Evolutionary conservation across 2,329 filamentous ascomycete genomes (phyloP), one percentile per base, ranked within the genome.

Genomic region (Phialophora expanda): DNA sequence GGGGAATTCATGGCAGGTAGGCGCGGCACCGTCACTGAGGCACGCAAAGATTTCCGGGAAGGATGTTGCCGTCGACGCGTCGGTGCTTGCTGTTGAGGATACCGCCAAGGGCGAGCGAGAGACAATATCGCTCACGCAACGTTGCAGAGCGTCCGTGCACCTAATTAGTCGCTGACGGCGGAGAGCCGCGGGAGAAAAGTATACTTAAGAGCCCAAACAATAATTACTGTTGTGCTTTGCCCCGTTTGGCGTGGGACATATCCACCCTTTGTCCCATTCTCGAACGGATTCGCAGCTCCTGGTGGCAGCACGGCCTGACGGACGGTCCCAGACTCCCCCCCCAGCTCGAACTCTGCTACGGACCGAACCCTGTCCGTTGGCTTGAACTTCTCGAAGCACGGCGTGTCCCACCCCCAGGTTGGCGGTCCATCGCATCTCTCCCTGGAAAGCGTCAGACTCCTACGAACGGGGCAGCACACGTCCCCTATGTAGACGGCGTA

Each of bases 151-250:
- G 17, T 44, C 38, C 38, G 26, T 50, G 56, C 56, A 46, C 22
- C 17, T 7, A 44, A n/a, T 20, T 59, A 53, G 58, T 51, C 32
- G 58, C 58, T 61, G 46, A 61, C 46, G 28, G 58, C 58, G 58
- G 58, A 61, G 46, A 61, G 58, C 58, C 58, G 58, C 58, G 54
- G 48, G 58, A 41, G 20, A 53, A 51, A 44, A 44, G 38, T 44
- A 44, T n/a, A n/a, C 24, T 24, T 24, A 2, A 24, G 3, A n/a
- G 38, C 17, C 12, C 17, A 44, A 44, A 44, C 38, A 44, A 44
- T n/a, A 44, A n/a, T 17, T n/a, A 14, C 14, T 12, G 9, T 9
- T 17, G 38, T 44, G 6, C 38, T 41, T 17, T 41, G 38, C 38
- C 26, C 22, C 48, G 20, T 51, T 28, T n/a, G 26, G 24, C 20